A percentile compares a stretch with the other conserved stretches of the same genome.
Evolutionary conservation across 2,329 filamentous ascomycete species (phyloP).

Genomic region (Sporothrix pseudoabietina): DNA sequence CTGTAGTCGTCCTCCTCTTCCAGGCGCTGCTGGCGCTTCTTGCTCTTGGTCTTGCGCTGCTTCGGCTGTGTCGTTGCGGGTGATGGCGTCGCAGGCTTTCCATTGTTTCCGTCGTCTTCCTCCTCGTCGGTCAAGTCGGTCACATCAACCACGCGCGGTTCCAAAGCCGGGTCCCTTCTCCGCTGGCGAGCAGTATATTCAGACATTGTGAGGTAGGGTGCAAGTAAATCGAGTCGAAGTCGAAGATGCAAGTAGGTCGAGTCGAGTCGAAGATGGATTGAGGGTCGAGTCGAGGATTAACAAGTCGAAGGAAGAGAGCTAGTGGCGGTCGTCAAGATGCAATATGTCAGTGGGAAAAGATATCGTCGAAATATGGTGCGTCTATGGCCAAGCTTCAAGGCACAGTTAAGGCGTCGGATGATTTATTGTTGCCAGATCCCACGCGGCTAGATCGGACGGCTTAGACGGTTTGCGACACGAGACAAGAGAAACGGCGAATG

Average conservation of each 20-base stretch:
- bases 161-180: neutral
- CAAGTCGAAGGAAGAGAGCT: neutral
- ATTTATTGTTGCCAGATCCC: conserved; percentile 13
- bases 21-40: conserved; percentile 38
- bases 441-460: neutral
- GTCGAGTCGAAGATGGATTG: neutral
- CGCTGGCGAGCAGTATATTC: conserved; percentile 23
- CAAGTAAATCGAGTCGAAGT: too few relatives aligned
- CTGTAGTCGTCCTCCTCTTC: conserved; percentile 66
- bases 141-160: conserved; percentile 16
- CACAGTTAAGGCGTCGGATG: neutral
- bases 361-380: neutral
- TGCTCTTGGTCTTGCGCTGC: conserved; percentile 16
- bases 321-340: neutral
- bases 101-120: neutral
- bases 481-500: neutral
- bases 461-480: neutral
- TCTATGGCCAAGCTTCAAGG: too few relatives aligned
- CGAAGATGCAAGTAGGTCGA: neutral
- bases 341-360: neutral
- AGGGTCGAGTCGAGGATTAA: neutral
- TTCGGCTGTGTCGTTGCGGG: conserved; percentile 32
- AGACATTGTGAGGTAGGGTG: neutral
- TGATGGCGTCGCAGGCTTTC: conserved; percentile 34
- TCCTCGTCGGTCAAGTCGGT: conserved; percentile 24